These are phyloP conservation scores for Remersonia thermophila DNA, from an alignment of 2,329 filamentous ascomycete species.

Conservation along the genomic window DNA sequence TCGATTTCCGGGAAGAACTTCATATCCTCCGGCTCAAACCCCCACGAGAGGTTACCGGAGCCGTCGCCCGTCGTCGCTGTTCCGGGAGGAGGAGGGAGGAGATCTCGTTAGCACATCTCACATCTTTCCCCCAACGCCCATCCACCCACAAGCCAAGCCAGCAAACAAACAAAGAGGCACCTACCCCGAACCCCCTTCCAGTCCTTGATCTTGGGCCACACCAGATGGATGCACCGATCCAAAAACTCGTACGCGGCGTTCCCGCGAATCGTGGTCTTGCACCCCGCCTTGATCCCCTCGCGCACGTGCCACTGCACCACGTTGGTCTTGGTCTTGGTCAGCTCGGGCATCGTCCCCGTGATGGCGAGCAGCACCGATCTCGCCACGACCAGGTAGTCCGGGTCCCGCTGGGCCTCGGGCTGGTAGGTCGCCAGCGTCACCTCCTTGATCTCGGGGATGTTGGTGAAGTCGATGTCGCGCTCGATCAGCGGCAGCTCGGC, in stretches of 20 bases:
- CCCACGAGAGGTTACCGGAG: constrained; percentile 77
- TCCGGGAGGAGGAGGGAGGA: too few species aligned
- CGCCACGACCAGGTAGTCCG: constrained; percentile 66
- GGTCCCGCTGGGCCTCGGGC: constrained; percentile 58
- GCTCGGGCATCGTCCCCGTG: constrained; percentile 58
- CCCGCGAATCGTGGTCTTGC: constrained; percentile 65
- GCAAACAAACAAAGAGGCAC: constrained; percentile 1
- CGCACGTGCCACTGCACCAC: constrained; percentile 66
- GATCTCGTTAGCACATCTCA: constrained; percentile 1
- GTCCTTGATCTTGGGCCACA: constrained; percentile 92
- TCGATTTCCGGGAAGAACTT: constrained; percentile 88
- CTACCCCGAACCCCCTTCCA: constrained; percentile 57
- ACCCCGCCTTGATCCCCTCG: constrained; percentile 57
- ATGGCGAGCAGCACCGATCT: constrained; percentile 78
- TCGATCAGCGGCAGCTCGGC: constrained; percentile 61
- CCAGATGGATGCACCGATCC: constrained; percentile 78
- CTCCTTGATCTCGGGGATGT: constrained; percentile 69
- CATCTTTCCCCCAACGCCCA: not conserved
- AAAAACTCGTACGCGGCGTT: constrained; percentile 83
- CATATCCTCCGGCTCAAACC: constrained; percentile 62
- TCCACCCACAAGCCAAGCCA: not conserved
- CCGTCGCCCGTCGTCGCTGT: constrained; percentile 61
- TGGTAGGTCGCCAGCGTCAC: constrained; percentile 70
- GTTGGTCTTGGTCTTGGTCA: constrained; percentile 57
- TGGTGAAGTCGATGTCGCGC: constrained; percentile 63